Evolutionary conservation across 169 alveolate genomes (phyloP), one percentile per base, ranked within the genome.

Genomic region (Eimeria necatrix): DNA sequence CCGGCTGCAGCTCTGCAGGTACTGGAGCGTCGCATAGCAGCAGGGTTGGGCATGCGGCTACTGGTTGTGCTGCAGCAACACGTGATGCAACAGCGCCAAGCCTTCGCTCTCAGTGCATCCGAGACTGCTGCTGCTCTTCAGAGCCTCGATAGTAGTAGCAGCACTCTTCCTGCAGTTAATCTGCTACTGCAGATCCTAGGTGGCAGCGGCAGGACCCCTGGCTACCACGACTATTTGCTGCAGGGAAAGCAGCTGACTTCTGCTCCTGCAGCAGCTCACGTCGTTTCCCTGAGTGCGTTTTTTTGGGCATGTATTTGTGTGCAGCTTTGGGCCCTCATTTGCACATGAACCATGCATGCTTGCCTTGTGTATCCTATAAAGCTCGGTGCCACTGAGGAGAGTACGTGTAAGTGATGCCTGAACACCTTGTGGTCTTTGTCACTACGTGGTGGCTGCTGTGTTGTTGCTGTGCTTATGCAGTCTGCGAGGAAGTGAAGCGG

Each of bases 51-150:
- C 56, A 83, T 83, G 91, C 91, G 91, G 76, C 91, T 83, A 26
- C 74, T 83, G 91, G 91, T 83, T 52, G 74, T 83, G 76, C 91
- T 83, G 91, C 91, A 83, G 91, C 91, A 83, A 26, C 91, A 83
- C 74, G 91, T 83, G 91, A 71, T 53, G 91, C 91, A 52, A 74
- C 91, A 83, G 56, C 91, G 91, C 74, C 91, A 83, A 24, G 91
- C 91, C 7, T 83, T 83, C 20, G 91, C 91, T 2, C 91, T 83
- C n/a, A 83, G 59, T 53, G 91, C 76, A 52, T 48, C 70, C n/a
- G 91, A 83, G 74, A 52, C 91, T 46, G 91, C 91, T 26, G 91
- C 91, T 56, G 76, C 74, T 56, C 18, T 56, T 4, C 12, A 53
- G 74, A 83, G 76, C 76, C 56, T 9, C 14, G 73, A 53, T 12